Evolutionary conservation across 2,329 filamentous ascomycete genomes (phyloP), one percentile per base, ranked within the genome.

Genomic region (Colletotrichum abscissum): DNA sequence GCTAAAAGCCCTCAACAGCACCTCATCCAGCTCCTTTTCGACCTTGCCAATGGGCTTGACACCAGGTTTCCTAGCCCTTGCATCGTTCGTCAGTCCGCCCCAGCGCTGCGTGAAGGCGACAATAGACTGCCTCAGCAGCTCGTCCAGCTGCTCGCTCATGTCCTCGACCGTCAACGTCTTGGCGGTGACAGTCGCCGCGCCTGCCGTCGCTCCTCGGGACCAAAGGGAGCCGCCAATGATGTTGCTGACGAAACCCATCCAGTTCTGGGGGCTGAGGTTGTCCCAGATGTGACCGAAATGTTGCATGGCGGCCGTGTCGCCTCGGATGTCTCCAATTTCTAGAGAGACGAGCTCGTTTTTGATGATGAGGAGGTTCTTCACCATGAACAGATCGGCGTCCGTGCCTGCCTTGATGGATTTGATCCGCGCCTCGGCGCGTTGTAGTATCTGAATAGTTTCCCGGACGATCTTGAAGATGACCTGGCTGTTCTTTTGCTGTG

Each of bases 261-360:
- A 87, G 75, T 88, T 89, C 73, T 89, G 86, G 2, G 85, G 88
- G 77, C 85, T 91, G 14, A 92, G 85, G 0, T 89, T 89, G 64
- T 91, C 89, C 90, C 90, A 92, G 54, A 92, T 92, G 74, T 89
- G 89, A 19, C 87, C 84, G 77, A 92, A 92, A 77, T 92, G 90
- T 76, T 92, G 89, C 85, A 90, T 87, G 5, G 85, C 84, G 19
- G 84, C 80, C 7, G 83, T 82, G 57, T 88, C 86, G 68, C 88
- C 88, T 72, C 90, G 85, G 19, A 91, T 88, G 76, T 92, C 90
- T 64, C 90, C 95, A 76, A 99, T 98, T 84, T 99, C 97, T 74
- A 99, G 95, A 11, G 95, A 95, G 30, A 99, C 92, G 64, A 99
- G 93, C 81, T 98, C 94, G 80, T 98, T 97, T 83, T 98, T 98